Conservation (phyloP, 2,329 filamentous ascomycete genomes). For the Exserohilum turcica region DNA sequence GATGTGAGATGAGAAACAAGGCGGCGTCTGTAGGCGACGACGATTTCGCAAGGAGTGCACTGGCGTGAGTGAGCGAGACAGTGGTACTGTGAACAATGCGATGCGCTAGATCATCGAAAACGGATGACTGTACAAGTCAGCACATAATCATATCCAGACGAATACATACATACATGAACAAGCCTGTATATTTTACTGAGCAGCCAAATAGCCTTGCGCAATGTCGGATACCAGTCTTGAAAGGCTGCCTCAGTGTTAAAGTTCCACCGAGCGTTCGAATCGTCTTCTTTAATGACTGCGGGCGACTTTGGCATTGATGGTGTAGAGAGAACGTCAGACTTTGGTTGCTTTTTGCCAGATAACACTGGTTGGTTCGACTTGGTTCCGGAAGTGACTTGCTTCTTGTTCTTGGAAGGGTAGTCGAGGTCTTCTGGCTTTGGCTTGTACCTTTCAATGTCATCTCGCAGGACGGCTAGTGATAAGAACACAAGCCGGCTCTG, state of each 20-base stretch:
- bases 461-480: conserved; percentile 65
- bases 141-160: neutral
- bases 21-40: conserved; percentile 74
- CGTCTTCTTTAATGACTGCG: conserved; percentile 58
- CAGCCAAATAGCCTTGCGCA: conserved; percentile 70
- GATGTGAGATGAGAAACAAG: conserved; percentile 91
- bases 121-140: conserved; percentile 57
- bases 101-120: conserved; percentile 74
- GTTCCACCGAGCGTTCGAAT: conserved; percentile 56
- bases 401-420: conserved; percentile 61
- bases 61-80: conserved; percentile 77
- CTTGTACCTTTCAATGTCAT: conserved; percentile 70
- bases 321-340: conserved; percentile 41
- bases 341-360: conserved; percentile 59
- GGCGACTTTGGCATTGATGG: conserved; percentile 55
- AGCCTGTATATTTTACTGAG: conserved; percentile 72
- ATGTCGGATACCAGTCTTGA: conserved; percentile 68
- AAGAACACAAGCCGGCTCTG: conserved; percentile 71
- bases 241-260: conserved; percentile 63
- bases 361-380: conserved; percentile 53
- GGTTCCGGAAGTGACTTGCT: conserved; percentile 48
- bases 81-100: conserved; percentile 91
- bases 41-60: conserved; percentile 69
- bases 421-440: conserved; percentile 69
- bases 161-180: conserved; percentile 60